Evolutionary conservation across 306 rosid species (phyloP), one percentile per base, ranked within the genome.

Genomic region (Pterocarpus macrocarpus): DNA sequence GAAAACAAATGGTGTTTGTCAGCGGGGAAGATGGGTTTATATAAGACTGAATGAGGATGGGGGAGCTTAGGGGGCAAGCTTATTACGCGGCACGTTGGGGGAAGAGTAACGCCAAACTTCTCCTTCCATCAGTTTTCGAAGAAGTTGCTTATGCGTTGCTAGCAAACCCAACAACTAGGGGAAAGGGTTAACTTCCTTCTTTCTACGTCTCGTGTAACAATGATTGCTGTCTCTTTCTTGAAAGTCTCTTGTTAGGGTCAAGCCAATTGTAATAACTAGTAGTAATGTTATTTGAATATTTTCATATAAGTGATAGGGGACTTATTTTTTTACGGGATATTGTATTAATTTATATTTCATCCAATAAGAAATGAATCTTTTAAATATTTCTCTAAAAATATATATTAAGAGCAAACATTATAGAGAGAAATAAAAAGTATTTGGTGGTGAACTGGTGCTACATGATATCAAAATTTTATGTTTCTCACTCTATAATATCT

Each of bases 21-120:
- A 4, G 58, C 56, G 71, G 35, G 76, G 59, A 34, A 36, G 79
- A 33, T 71, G 6, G 69, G 16, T 33, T 43, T 64, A 67, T 83
- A 81, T 11, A 72, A 61, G 69, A 62, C 47, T 44, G 71, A 64
- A 45, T 2, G 38, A 16, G 81, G 66, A 75, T 57, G 32, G 49
- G 35, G 35, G 65, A 75, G 76, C 91, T 91, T 91, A 71, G 84
- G 66, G 90, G 80, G 85, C 91, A 91, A 83, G 96, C 77, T 88
- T 84, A 1, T 15, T 39, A 44, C 63, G 81, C 53, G 86, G 70
- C 63, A 67, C 82, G 86, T 53, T 36, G 45, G 74, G 72, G 89
- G 74, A 83, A 76, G 88, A 82, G 89, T 71, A 52, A 83, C 87
- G 90, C 87, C 50, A 83, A 69, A 71, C 59, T 90, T 86, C 76